Evolutionary conservation across 1,284 basidiomycete species (phyloP).

Genomic region (Naganishia cerealis): DNA sequence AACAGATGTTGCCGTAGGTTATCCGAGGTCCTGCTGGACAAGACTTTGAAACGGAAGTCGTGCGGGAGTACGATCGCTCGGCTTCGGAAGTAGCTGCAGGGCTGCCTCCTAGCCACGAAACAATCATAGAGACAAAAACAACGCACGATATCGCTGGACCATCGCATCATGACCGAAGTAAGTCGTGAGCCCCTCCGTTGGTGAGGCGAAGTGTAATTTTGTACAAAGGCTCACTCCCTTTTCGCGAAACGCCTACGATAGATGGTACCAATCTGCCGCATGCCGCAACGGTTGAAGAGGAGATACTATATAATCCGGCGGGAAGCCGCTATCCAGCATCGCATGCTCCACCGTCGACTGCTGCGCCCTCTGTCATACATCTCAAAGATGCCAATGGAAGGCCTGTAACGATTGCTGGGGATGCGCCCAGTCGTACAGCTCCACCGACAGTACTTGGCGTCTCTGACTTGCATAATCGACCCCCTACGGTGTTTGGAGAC

Average conservation of each 20-base stretch:
- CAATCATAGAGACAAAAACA: slow-evolving; percentile 28
- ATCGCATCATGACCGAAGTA: neutral
- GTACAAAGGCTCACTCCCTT: neutral
- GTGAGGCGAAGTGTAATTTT: neutral
- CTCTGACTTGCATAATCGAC: slow-evolving; percentile 15
- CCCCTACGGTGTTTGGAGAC: slow-evolving; percentile 1
- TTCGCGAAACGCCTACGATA: neutral
- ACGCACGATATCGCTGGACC: slow-evolving; percentile 10
- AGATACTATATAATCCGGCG: neutral
- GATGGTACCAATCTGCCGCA: neutral
- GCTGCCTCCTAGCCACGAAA: slow-evolving; percentile 27
- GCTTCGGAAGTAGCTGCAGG: slow-evolving; percentile 30
- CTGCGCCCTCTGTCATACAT: slow-evolving; percentile 8
- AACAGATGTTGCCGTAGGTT: slow-evolving; percentile 13
- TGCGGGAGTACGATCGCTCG: slow-evolving; percentile 31
- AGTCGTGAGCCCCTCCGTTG: neutral
- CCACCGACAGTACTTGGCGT: slow-evolving; percentile 9
- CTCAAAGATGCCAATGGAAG: neutral
- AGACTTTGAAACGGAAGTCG: slow-evolving; percentile 23
- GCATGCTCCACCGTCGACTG: slow-evolving; percentile 11
- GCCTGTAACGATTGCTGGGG: neutral
- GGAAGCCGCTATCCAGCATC: slow-evolving; percentile 7
- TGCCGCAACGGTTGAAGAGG: slow-evolving; percentile 3
- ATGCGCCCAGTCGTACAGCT: neutral
- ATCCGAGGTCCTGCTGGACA: slow-evolving; percentile 28